phyloP scores from a whole-genome alignment of 148 eudicot species.

The Chenopodium quinoa region DNA sequence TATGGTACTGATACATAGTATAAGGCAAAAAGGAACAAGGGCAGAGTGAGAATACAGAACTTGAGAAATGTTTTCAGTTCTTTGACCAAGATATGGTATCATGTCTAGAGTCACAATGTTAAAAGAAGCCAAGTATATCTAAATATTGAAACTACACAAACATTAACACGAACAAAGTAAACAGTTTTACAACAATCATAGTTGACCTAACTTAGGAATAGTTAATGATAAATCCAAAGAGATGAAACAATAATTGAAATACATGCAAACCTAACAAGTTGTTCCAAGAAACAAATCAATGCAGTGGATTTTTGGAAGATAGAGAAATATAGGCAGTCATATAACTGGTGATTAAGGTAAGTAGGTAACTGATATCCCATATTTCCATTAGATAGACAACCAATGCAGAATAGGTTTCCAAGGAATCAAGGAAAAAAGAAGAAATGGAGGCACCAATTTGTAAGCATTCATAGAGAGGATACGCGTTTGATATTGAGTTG shows the following conservation, averaged over 20 bases:
- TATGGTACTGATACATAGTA: neutral
- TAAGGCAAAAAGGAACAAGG: no score
- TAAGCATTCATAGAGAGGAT: neutral
- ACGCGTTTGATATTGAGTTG: neutral
- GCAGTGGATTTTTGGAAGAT: neutral
- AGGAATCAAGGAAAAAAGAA: neutral
- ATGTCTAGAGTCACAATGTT: neutral
- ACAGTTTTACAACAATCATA: neutral
- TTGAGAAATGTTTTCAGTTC: neutral
- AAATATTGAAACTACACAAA: neutral
- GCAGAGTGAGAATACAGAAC: neutral
- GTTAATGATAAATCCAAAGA: neutral
- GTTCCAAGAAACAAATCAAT: neutral
- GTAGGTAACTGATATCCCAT: neutral
- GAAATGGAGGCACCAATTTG: neutral
- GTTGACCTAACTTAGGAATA: neutral
- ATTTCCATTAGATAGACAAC: neutral
- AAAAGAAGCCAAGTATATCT: neutral
- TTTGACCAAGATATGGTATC: neutral
- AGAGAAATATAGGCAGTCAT: neutral
- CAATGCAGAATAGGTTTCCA: neutral
- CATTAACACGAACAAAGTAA: neutral
- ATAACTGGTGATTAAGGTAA: neutral
- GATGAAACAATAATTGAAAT: neutral
- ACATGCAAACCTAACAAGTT: constrained; percentile 6